Evolutionary conservation across 2,329 filamentous ascomycete genomes (phyloP).

Genomic region (Pestalotiopsis sp.): DNA sequence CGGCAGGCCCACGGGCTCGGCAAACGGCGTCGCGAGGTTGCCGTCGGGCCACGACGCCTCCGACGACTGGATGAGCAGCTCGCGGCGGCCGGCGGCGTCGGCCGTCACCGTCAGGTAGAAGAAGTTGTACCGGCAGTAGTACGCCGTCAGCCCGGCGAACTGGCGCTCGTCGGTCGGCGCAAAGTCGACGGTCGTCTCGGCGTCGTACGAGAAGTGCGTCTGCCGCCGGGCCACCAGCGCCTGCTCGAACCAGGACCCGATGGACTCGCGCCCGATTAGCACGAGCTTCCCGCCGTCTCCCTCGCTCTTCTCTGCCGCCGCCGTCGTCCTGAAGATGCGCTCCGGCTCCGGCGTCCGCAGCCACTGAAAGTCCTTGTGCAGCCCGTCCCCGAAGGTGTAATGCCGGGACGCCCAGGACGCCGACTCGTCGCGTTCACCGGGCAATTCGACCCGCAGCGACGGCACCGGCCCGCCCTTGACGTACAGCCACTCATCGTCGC

Average conservation of each 20-base stretch:
- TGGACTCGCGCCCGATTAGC: conserved; percentile 52
- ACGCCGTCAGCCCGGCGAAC: conserved; percentile 63
- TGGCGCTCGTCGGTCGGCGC: conserved; percentile 59
- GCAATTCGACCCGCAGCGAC: conserved; percentile 54
- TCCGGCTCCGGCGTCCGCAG: conserved; percentile 57
- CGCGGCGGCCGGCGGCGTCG: conserved; percentile 55
- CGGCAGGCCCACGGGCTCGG: conserved; percentile 50
- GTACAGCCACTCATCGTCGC: conserved; percentile 63
- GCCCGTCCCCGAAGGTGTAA: conserved; percentile 48
- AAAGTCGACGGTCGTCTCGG: conserved; percentile 58
- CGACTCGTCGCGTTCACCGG: conserved; percentile 47
- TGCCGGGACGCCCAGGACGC: conserved; percentile 51
- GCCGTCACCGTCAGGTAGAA: conserved; percentile 65
- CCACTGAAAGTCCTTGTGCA: conserved; percentile 60
- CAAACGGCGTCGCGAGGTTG: conserved; percentile 44
- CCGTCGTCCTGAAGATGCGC: conserved; percentile 47
- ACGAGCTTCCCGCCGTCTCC: conserved; percentile 39
- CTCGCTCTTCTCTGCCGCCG: too few species aligned
- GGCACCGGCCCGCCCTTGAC: conserved; percentile 61
- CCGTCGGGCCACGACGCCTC: conserved; percentile 59
- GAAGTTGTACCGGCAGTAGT: conserved; percentile 68
- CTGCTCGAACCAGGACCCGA: conserved; percentile 63
- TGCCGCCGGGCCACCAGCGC: conserved; percentile 57
- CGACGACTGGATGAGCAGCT: conserved; percentile 59
- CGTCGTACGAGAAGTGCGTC: conserved; percentile 63